Evolutionary conservation across 2,329 filamentous ascomycete genomes (phyloP), one percentile per base, ranked within the genome.

Genomic region (Colletotrichum camelliae): DNA sequence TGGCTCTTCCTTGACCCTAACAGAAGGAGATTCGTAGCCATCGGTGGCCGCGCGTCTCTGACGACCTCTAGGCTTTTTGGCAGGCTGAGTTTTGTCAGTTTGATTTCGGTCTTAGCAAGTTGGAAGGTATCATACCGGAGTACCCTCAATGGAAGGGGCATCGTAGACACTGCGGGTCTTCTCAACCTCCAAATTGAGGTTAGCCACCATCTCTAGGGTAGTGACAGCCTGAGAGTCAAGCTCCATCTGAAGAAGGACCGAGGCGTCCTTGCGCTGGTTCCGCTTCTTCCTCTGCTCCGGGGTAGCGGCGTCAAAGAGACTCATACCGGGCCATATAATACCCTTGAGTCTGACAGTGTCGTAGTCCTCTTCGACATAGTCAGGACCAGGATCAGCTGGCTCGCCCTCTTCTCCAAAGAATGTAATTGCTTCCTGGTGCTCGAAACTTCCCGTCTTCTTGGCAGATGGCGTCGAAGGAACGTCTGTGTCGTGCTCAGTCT

Each of bases 281-380:
- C 94, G 89, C 85, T 92, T 94, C 61, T 93, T 90, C 79, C 92
- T 93, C 88, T 94, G 93, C 76, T 93, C 91, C 18, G 92, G 89
- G 6, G 93, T 94, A 6, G 94, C 94, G 69, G 94, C 92, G 83
- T 96, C 94, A 81, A 96, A 96, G n/a, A 95, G 89, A 69, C 91
- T 90, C 94, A 96, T 96, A 21, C 94, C 94, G 4, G 93, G 93
- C 89, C 93, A 95, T 62, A 91, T 87, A n/a, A 93, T 86, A 3
- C 94, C 94, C 82, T 96, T 96, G 69, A 96, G 74, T 27, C 74
- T 57, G 6, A 61, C 52, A 43, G 52, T 37, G 39, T 76, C 74
- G 8, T 62, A 24, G 52, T 71, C 72, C 29, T 76, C 70, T 15
- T 67, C 58, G n/a, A 12, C 31, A 33, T 61, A 57, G 6, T 76